phyloP scores from a whole-genome alignment of 257 asterid species.

The Solanum medicagineum region DNA sequence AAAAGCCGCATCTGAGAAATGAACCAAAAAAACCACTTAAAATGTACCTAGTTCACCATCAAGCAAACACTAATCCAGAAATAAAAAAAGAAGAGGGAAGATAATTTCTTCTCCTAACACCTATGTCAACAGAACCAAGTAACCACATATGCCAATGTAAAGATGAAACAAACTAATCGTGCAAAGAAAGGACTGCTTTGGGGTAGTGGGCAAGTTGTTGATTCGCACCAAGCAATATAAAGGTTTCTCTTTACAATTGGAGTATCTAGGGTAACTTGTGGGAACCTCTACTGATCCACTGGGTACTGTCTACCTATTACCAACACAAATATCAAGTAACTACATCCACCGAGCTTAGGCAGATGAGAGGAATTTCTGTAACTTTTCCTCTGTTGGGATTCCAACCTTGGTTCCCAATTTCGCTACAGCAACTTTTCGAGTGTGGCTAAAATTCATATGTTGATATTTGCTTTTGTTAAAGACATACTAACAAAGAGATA shows the following conservation, averaged over 20 bases:
- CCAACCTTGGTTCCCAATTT: background rate
- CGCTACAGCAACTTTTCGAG: background rate
- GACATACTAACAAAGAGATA: background rate
- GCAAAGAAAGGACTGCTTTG: background rate
- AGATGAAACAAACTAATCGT: background rate
- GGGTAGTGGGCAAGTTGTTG: background rate
- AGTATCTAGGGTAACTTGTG: background rate
- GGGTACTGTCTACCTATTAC: background rate
- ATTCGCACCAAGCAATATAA: background rate
- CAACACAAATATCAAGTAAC: background rate
- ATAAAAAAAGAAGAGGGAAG: background rate
- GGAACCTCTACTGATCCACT: background rate
- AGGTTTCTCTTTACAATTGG: background rate
- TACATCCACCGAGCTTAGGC: background rate
- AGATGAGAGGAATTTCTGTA: background rate
- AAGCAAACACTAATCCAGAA: background rate
- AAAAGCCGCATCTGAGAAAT: slow-evolving; percentile 81
- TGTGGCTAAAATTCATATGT: background rate
- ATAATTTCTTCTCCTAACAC: background rate
- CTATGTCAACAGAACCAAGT: background rate
- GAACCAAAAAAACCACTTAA: background rate
- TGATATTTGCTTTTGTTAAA: background rate
- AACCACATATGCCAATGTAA: background rate
- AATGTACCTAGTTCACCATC: background rate
- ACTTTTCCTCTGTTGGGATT: background rate